Percentiles rank a stretch among this genome's conserved stretches.
These are phyloP conservation scores for Bruguiera gymnorhiza DNA, from an alignment of 345 rosid genomes.

Conservation along the genomic window DNA sequence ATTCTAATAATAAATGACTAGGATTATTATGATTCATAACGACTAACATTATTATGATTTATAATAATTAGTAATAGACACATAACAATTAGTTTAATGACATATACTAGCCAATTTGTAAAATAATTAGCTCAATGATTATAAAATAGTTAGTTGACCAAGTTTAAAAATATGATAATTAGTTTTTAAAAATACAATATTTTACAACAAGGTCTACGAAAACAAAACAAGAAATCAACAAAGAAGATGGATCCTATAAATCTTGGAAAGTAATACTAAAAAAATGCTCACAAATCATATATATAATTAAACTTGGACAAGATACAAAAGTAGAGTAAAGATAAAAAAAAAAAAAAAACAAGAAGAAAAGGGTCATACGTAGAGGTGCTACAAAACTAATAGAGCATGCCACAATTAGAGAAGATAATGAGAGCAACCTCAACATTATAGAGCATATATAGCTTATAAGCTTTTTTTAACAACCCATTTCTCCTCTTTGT, in stretches of 20 bases:
- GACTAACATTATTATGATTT: too few relatives aligned
- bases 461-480: slow-evolving; percentile 92
- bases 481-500: slow-evolving; percentile 27
- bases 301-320: neutral
- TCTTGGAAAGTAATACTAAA: neutral
- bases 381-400: slow-evolving; percentile 43
- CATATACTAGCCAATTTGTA: too few relatives aligned
- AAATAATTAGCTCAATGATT: too few relatives aligned
- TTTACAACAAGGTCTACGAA: too few relatives aligned
- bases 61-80: too few relatives aligned
- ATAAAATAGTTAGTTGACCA: too few relatives aligned
- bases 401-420: slow-evolving; percentile 93
- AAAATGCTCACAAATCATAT: too few relatives aligned
- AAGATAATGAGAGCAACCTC: slow-evolving; percentile 93
- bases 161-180: too few relatives aligned
- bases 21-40: too few relatives aligned
- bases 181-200: too few relatives aligned
- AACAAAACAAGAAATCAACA: neutral
- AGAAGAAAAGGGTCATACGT: slow-evolving; percentile 42
- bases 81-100: too few relatives aligned
- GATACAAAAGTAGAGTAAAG: neutral
- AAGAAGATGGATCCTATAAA: neutral
- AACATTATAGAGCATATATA: slow-evolving; percentile 88
- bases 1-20: too few relatives aligned
- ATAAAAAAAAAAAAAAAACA: neutral